These are phyloP conservation scores for Suillus ampliporus DNA, from an alignment of 768 basidiomycete species.

Conservation along the genomic window DNA sequence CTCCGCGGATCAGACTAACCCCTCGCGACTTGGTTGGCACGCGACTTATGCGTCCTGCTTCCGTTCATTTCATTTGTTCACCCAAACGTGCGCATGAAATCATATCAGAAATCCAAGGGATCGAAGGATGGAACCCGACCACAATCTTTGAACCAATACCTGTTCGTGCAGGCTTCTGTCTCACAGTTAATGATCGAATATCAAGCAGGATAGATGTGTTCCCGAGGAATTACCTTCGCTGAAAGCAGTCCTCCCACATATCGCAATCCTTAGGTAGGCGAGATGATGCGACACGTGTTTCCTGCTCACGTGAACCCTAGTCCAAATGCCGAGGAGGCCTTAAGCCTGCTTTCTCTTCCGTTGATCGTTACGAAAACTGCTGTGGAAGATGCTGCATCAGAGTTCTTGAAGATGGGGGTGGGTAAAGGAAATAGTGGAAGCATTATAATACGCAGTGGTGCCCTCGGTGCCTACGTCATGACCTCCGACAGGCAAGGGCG, in stretches of 20 bases:
- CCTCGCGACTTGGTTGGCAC: conserved; percentile 70
- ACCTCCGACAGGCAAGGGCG: conserved; percentile 43
- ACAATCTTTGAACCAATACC: conserved; percentile 89
- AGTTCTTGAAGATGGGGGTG: conserved; percentile 66
- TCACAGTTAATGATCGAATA: conserved; percentile 8
- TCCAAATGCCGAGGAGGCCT: conserved; percentile 88
- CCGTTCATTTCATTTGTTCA: conserved; percentile 87
- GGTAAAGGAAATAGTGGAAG: conserved; percentile 54
- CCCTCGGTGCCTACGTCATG: conserved; percentile 71
- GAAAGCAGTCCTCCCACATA: conserved; percentile 56
- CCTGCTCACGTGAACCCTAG: conserved; percentile 40
- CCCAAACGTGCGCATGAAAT: conserved; percentile 72
- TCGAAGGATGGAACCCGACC: conserved; percentile 65
- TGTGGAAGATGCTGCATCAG: conserved; percentile 70
- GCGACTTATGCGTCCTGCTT: conserved; percentile 52
- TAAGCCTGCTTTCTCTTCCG: conserved; percentile 65
- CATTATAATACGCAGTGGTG: conserved; percentile 79
- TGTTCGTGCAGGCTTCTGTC: conserved; percentile 46
- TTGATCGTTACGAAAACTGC: conserved; percentile 44
- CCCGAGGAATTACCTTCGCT: conserved; percentile 81
- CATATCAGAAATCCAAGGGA: conserved; percentile 61
- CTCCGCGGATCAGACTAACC: conserved; percentile 69
- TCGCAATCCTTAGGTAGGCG: conserved; percentile 71
- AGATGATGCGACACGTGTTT: neutral
- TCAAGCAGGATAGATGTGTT: conserved; percentile 69